Evolutionary conservation across 805 yeast genomes (phyloP).

Genomic region (Naumovozyma baii): DNA sequence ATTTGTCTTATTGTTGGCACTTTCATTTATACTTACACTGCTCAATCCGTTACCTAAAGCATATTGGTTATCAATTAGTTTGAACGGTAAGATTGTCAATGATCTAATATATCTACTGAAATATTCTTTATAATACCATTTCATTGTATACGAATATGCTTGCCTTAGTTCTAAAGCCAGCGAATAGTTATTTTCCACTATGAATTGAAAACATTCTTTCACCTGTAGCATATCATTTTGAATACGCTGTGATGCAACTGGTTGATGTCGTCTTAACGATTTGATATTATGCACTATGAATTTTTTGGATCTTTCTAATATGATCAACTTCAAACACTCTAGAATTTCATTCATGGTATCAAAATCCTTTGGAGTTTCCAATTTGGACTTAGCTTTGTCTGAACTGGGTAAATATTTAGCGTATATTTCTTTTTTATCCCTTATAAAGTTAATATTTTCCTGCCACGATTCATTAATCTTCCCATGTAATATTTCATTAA

Average conservation of each 20-base stretch:
- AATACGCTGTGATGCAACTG: slow-evolving; percentile 60
- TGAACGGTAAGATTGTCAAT: slow-evolving; percentile 51
- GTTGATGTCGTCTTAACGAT: slow-evolving; percentile 47
- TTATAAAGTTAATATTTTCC: slow-evolving; percentile 48
- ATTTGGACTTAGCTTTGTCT: slow-evolving; percentile 1
- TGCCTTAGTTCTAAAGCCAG: slow-evolving; percentile 63
- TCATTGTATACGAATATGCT: slow-evolving; percentile 83
- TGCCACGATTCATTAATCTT: slow-evolving; percentile 53
- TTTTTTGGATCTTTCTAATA: slow-evolving; percentile 69
- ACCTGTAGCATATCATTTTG: slow-evolving; percentile 58
- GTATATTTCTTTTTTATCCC: slow-evolving; percentile 51
- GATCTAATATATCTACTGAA: slow-evolving; percentile 71
- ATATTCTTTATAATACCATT: slow-evolving; percentile 80
- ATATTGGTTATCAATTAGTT: slow-evolving; percentile 44
- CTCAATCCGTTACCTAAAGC: slow-evolving; percentile 42
- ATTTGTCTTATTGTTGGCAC: slow-evolving; percentile 8
- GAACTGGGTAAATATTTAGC: slow-evolving; percentile 29
- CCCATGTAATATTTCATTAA: slow-evolving; percentile 47
- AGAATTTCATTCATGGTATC: slow-evolving; percentile 23
- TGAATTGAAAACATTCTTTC: slow-evolving; percentile 51
- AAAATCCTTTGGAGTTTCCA: slow-evolving; percentile 22
- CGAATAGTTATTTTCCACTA: slow-evolving; percentile 44
- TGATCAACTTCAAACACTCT: slow-evolving; percentile 46
- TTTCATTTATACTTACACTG: slow-evolving; percentile 7
- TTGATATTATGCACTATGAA: slow-evolving; percentile 58